Conservation (phyloP, 148 eudicot species). For the Cornus florida region DNA sequence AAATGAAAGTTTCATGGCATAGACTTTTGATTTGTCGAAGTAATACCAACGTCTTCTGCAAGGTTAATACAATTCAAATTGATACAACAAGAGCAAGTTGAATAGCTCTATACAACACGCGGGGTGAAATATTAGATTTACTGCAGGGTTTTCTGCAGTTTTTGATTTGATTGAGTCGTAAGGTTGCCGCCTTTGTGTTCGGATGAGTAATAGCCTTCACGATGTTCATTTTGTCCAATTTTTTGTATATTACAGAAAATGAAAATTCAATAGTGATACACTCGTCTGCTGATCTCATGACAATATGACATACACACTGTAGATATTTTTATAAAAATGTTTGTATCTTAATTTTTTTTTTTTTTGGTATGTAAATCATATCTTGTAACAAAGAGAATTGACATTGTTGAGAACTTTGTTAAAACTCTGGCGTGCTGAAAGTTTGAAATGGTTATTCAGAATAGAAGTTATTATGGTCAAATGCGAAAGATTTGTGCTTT, state of each 20-base stretch:
- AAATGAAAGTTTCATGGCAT: constrained; percentile 32
- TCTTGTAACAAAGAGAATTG: not conserved
- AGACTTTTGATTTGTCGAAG: not conserved
- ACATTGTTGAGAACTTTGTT: not conserved
- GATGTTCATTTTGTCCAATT: constrained; percentile 4
- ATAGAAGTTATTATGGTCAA: too few species aligned
- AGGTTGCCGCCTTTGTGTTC: constrained; percentile 8
- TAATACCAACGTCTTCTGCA: not conserved
- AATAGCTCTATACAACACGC: constrained; percentile 9
- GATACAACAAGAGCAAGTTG: constrained; percentile 10
- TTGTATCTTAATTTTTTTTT: not conserved
- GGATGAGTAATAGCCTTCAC: constrained; percentile 3
- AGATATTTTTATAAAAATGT: not conserved
- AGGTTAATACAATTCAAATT: constrained; percentile 9
- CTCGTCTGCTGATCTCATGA: not conserved
- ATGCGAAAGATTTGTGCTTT: too few species aligned
- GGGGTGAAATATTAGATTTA: constrained; percentile 19
- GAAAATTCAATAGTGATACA: not conserved
- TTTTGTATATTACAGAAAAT: not conserved
- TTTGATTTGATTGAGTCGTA: constrained; percentile 42
- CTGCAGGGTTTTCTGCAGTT: constrained; percentile 16
- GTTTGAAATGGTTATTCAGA: too few species aligned
- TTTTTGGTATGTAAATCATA: too few species aligned
- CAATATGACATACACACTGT: not conserved
- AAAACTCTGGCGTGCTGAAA: too few species aligned